Evolutionary conservation across 2,329 filamentous ascomycete species (phyloP), one percentile per base, ranked within the genome.

Genomic region (Ascochyta lentis): DNA sequence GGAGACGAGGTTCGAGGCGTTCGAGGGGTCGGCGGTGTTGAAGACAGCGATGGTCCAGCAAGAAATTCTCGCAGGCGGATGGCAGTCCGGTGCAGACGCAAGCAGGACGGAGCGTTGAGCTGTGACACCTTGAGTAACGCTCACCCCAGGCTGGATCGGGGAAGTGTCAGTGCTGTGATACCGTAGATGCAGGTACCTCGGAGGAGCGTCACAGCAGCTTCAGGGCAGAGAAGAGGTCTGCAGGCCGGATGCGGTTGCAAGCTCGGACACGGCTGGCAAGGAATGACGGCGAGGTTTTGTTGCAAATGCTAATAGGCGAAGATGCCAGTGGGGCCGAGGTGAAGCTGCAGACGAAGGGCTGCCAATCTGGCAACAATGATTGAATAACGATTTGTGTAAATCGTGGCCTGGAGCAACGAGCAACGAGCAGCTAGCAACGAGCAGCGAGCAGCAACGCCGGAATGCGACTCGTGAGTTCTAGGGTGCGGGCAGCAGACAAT

Each of bases 141-240:
- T 65, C 43, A 62, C 58, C 29, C 49, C 53, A 59, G 68, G 59
- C 59, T 61, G 60, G 49, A 64, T 59, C 59, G 58, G 61, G 61
- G 60, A 59, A 54, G 56, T 64, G 64, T 52, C 61, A 62, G 68
- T 57, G 63, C 53, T 61, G 70, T 73, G 66, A 66, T 64, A 69
- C 67, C 41, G 66, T 63, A 56, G 67, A 71, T 64, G 70, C 70
- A 70, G 65, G 69, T 70, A 73, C 69, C 54, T 58, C 56, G 51
- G 60, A 59, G 59, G 64, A 61, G 63, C 56, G 67, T 63, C 61
- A 66, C 61, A 54, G 58, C 60, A 62, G 68, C 63, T 64, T 57
- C 45, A 47, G 40, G 45, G 58, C 52, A 61, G 60, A 51, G 47
- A 51, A 50, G 56, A 63, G 47, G 52, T 40, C 58, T 63, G 61